phyloP scores from a whole-genome alignment of 345 rosid genomes.

The Reutealis trisperma region DNA sequence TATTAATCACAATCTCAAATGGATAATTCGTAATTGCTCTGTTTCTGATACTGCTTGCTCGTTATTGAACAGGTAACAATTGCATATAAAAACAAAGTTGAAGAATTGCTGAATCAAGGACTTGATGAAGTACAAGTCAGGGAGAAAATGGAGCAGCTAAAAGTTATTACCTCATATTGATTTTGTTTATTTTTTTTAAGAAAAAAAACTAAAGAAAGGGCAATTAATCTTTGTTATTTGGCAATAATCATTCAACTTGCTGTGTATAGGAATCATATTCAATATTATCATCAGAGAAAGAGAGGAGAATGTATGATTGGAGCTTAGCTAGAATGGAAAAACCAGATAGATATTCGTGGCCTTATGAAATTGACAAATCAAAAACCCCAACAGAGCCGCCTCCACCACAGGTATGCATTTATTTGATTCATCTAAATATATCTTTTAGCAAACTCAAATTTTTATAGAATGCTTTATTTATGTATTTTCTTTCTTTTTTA shows the following conservation, averaged over 20 bases:
- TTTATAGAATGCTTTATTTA: not conserved
- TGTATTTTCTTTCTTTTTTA: not conserved
- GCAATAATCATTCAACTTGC: too few relatives aligned
- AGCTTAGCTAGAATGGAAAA: constrained; percentile 68
- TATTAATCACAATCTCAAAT: constrained; percentile 7
- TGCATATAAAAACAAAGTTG: constrained; percentile 53
- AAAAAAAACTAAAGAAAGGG: too few relatives aligned
- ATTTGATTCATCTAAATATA: not conserved
- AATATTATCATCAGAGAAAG: constrained; percentile 62
- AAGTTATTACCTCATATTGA: constrained; percentile 37
- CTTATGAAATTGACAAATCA: constrained; percentile 62
- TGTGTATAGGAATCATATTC: constrained; percentile 60
- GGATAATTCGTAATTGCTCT: not conserved
- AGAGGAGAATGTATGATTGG: constrained; percentile 92
- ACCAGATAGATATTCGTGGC: constrained; percentile 72
- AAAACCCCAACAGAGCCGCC: constrained; percentile 46
- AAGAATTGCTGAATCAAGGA: constrained; percentile 52
- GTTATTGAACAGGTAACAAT: constrained; percentile 36
- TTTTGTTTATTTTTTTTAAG: not conserved
- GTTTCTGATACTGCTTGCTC: not conserved
- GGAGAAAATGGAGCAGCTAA: constrained; percentile 50
- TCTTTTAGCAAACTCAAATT: too few relatives aligned
- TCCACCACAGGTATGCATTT: constrained; percentile 54
- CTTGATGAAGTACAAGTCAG: constrained; percentile 55
- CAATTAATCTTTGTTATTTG: too few relatives aligned